Evolutionary conservation across 257 asterid genomes (phyloP), one percentile per base, ranked within the genome.

Genomic region (Striga asiatica): DNA sequence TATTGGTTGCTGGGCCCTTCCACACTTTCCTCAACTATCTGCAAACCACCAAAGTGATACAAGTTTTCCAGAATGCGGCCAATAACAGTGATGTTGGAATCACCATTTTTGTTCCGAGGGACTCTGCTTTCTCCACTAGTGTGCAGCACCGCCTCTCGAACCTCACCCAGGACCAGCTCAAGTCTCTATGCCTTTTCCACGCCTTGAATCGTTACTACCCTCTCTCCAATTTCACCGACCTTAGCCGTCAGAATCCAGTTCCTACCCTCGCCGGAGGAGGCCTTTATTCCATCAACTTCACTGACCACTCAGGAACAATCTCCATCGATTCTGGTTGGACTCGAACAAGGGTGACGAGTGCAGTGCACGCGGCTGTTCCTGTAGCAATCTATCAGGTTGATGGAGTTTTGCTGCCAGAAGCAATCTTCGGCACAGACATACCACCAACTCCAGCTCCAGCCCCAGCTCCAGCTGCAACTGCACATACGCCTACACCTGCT

Each of bases 401-500:
- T 20, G 66, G 32, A 46, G 95, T 88, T 5, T 76, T 88, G 12
- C 78, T 84, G 54, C 95, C 97, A 0, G 82, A 69, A 49, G 94
- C 92, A 0, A 82, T 88, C 47, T 88, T 84, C 17, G 97, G 97
- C 49, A 84, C 94, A 0, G 83, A 82, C 38, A 73, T 88, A 8
- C 97, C 97, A 3, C 97, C 97, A n/a, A 72, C 66, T 14, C 78
- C 95, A 0, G 88, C 94, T 6, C 97, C 97, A 0, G 78, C 91
- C 4, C 97, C 95, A 0, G 71, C 88, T 28, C 97, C 92, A 0
- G 91, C 60, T 41, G 48, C 48, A n/a, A n/a, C n/a, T n/a, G n/a
- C n/a, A n/a, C n/a, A n/a, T n/a, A n/a, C n/a, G n/a, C n/a, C n/a
- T n/a, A n/a, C n/a, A 4, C 64, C 82, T 0, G 84, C 84, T 0